Evolutionary conservation across 1,284 basidiomycete genomes (phyloP).

Genomic region (Trametes pubescens): DNA sequence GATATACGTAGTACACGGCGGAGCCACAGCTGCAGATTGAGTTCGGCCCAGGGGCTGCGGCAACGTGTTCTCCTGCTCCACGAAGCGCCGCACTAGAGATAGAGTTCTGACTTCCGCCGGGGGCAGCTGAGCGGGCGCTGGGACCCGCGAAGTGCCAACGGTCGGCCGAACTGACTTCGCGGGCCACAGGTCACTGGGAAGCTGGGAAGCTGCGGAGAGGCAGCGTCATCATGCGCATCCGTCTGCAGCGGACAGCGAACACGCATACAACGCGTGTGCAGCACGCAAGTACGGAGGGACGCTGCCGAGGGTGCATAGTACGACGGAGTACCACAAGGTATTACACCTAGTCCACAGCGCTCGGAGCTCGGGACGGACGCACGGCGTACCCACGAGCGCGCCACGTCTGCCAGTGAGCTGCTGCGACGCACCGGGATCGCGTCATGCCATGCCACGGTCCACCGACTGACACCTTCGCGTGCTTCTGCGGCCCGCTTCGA

Average conservation of each 20-base stretch:
- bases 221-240: conserved; percentile 1
- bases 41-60: conserved; percentile 6
- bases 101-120: not conserved
- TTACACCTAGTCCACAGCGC: conserved; percentile 16
- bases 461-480: not conserved
- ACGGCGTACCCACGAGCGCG: not conserved
- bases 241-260: not conserved
- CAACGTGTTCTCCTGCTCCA: not conserved
- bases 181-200: not conserved
- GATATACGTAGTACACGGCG: conserved; percentile 1
- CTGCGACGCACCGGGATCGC: not conserved
- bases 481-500: not conserved
- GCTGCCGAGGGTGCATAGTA: not conserved
- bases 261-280: no score
- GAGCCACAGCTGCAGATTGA: conserved; percentile 3
- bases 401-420: not conserved
- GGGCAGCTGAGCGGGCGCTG: not conserved
- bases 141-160: no score
- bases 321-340: conserved; percentile 10
- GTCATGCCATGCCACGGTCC: not conserved
- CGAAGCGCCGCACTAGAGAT: conserved; percentile 2
- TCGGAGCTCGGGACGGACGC: conserved; percentile 17
- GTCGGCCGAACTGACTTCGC: not conserved
- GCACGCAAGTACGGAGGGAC: not conserved
- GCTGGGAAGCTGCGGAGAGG: no score